Percentiles rank a stretch among this genome's conserved stretches.
These are phyloP conservation scores for Calonectria leucothoes DNA, from an alignment of 2,329 filamentous ascomycete genomes.

Conservation along the genomic window DNA sequence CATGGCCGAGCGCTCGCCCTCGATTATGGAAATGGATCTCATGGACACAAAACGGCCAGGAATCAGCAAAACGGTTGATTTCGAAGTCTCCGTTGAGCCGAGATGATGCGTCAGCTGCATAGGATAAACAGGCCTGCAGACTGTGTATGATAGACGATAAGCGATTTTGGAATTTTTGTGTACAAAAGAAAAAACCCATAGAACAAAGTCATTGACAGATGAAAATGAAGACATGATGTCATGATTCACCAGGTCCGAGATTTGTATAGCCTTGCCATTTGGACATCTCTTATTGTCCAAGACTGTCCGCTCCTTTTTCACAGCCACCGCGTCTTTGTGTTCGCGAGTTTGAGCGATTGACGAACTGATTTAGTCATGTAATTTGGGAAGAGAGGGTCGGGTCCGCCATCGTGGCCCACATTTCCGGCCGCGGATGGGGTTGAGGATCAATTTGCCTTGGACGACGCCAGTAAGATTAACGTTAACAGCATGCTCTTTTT, in stretches of 20 bases:
- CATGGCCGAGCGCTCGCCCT: constrained; percentile 29
- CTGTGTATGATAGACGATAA: background rate
- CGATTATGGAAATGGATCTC: constrained; percentile 39
- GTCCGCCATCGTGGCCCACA: background rate
- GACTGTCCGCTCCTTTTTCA: background rate
- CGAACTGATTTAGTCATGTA: background rate
- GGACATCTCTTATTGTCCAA: background rate
- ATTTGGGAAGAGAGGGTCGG: background rate
- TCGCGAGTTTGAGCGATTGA: background rate
- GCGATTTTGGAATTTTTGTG: background rate
- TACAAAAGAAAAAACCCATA: background rate
- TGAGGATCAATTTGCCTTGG: background rate
- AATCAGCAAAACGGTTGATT: constrained; percentile 38
- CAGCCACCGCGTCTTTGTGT: background rate
- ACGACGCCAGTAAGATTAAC: background rate
- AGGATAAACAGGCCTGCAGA: background rate
- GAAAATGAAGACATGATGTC: background rate
- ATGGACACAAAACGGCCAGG: constrained; percentile 35
- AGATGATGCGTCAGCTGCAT: background rate
- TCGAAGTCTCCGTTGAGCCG: constrained; percentile 12
- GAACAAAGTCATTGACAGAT: background rate
- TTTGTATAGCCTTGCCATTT: background rate
- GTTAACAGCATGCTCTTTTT: background rate
- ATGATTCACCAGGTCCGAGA: too few species aligned
- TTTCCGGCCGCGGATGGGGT: background rate